These are phyloP conservation scores for Paracorniculantispora psalliotae DNA, from an alignment of 2,329 filamentous ascomycete species.

Conservation along the genomic window DNA sequence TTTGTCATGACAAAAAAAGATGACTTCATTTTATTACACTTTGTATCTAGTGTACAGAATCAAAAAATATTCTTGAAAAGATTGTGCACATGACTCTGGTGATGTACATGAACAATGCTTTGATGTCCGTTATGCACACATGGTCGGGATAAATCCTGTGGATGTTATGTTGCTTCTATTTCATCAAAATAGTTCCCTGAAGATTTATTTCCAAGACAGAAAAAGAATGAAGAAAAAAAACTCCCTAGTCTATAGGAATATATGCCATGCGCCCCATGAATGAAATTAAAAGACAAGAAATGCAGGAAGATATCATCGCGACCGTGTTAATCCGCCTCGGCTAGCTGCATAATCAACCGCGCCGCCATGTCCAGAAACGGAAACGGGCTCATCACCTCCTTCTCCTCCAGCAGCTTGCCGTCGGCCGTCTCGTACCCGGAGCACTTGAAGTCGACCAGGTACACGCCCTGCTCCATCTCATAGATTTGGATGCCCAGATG, in stretches of 20 bases:
- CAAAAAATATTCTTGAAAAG: neutral
- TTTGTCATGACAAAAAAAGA: neutral
- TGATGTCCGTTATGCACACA: neutral
- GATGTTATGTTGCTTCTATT: neutral
- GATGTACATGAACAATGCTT: neutral
- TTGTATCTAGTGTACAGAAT: neutral
- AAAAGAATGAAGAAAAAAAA: neutral
- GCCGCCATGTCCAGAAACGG: conserved; percentile 93
- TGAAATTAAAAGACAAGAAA: neutral
- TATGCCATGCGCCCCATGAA: neutral
- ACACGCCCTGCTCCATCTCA: conserved; percentile 86
- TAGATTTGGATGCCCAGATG: conserved; percentile 97
- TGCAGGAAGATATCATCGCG: neutral
- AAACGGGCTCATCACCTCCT: conserved; percentile 91
- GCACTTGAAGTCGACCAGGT: conserved; percentile 97
- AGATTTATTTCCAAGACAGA: neutral
- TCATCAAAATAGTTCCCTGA: neutral
- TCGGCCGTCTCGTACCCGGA: conserved; percentile 84
- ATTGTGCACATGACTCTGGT: neutral
- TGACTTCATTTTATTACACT: neutral
- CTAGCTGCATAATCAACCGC: conserved; percentile 86
- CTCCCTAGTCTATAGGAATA: neutral
- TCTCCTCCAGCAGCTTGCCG: conserved; percentile 76
- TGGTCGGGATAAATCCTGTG: neutral
- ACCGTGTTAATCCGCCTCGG: conserved; percentile 51